Conservation (phyloP, 2,329 filamentous ascomycete genomes). For the Fusarium piperis region DNA sequence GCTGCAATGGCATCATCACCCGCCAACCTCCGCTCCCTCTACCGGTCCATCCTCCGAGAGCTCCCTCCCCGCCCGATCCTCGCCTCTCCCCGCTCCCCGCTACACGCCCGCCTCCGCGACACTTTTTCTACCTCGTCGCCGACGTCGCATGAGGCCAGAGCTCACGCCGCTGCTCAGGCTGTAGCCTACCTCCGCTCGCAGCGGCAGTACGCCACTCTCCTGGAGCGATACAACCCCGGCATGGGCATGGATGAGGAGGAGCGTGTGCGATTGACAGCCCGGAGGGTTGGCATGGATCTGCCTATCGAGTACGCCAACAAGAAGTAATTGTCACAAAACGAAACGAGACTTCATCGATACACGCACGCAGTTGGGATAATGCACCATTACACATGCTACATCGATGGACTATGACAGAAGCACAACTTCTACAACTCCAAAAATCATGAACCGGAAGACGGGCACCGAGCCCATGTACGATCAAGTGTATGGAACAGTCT, state of each 20-base stretch:
- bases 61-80: conserved; percentile 76
- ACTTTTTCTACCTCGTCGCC: conserved; percentile 65
- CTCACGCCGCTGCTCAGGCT: conserved; percentile 73
- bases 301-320: conserved; percentile 66
- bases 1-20: conserved; percentile 50
- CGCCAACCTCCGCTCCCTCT: conserved; percentile 76
- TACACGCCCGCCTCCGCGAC: conserved; percentile 46
- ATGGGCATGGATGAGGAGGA: conserved; percentile 90
- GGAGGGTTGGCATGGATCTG: conserved; percentile 90
- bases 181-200: conserved; percentile 86
- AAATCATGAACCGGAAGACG: neutral
- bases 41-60: conserved; percentile 89
- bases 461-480: conserved; percentile 24
- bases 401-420: neutral
- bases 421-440: neutral
- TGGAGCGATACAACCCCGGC: conserved; percentile 94
- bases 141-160: conserved; percentile 43
- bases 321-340: neutral
- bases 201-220: conserved; percentile 78
- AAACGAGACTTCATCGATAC: neutral
- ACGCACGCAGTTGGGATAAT: neutral
- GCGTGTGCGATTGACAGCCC: conserved; percentile 81
- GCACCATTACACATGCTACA: neutral
- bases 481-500: conserved; percentile 29
- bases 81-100: conserved; percentile 65